phyloP scores from a whole-genome alignment of 306 rosid genomes.

The Clitoria ternatea region DNA sequence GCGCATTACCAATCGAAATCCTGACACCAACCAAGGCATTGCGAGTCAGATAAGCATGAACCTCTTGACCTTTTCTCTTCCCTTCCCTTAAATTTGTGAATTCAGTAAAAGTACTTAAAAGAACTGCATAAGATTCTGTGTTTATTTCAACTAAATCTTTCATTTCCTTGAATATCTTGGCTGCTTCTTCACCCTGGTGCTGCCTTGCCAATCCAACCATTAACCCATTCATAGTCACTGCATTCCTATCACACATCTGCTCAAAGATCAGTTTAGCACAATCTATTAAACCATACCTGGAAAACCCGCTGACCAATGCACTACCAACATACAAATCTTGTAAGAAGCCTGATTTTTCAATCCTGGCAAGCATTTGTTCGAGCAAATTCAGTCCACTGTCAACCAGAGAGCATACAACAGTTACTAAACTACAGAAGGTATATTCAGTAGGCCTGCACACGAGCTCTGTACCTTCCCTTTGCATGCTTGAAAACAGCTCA shows the following conservation, averaged over 20 bases:
- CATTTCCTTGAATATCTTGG: slow-evolving; percentile 58
- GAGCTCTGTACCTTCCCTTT: slow-evolving; percentile 32
- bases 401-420: slow-evolving; percentile 50
- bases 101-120: slow-evolving; percentile 63
- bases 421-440: slow-evolving; percentile 74
- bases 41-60: slow-evolving; percentile 59
- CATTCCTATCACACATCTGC: slow-evolving; percentile 65
- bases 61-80: slow-evolving; percentile 66
- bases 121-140: slow-evolving; percentile 62
- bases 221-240: slow-evolving; percentile 81
- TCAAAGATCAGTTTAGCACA: slow-evolving; percentile 57
- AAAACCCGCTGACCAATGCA: slow-evolving; percentile 82
- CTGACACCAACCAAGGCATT: slow-evolving; percentile 34
- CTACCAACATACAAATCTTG: slow-evolving; percentile 79
- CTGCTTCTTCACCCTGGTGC: slow-evolving; percentile 78
- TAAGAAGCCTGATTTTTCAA: slow-evolving; percentile 56
- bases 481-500: slow-evolving; percentile 60
- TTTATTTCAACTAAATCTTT: slow-evolving; percentile 55
- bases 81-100: slow-evolving; percentile 57
- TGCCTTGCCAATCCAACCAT: slow-evolving; percentile 85
- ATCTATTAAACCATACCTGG: slow-evolving; percentile 51
- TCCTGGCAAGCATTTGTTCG: slow-evolving; percentile 57
- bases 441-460: slow-evolving; percentile 64
- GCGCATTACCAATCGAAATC: slow-evolving; percentile 67
- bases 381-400: slow-evolving; percentile 51